These are phyloP conservation scores for Letharia lupina DNA, from an alignment of 495 filamentous ascomycete species.

Conservation along the genomic window DNA sequence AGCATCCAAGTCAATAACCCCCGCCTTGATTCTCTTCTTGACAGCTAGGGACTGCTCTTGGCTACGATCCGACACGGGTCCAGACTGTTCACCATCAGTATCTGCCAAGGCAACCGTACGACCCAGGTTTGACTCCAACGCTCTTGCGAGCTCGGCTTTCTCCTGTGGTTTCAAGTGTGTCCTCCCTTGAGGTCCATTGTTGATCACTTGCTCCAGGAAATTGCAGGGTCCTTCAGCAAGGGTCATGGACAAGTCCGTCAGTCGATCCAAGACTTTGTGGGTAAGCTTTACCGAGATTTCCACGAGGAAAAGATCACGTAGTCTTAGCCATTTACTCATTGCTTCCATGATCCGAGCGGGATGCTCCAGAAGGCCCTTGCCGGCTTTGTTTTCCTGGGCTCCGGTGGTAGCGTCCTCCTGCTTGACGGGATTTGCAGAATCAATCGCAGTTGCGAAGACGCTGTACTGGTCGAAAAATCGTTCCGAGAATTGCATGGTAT, in stretches of 20 bases:
- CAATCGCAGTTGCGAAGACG: constrained; percentile 62
- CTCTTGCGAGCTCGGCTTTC: constrained; percentile 71
- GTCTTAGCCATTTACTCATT: constrained; percentile 73
- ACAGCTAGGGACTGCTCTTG: constrained; percentile 15
- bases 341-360: constrained; percentile 55
- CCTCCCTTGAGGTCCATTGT: constrained; percentile 29
- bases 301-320: constrained; percentile 77
- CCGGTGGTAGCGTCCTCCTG: constrained; percentile 38
- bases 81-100: constrained; percentile 23
- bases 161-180: constrained; percentile 70
- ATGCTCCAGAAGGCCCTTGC: constrained; percentile 50
- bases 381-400: constrained; percentile 34
- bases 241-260: constrained; percentile 61
- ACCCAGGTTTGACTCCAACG: constrained; percentile 68
- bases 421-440: constrained; percentile 27
- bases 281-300: constrained; percentile 60
- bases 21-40: constrained; percentile 52
- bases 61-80: constrained; percentile 13
- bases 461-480: constrained; percentile 73
- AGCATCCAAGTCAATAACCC: constrained; percentile 57
- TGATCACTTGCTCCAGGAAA: constrained; percentile 53
- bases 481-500: constrained; percentile 88
- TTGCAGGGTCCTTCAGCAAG: constrained; percentile 51
- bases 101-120: constrained; percentile 40
- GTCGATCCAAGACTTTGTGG: constrained; percentile 60